Evolutionary conservation across 2,329 filamentous ascomycete species (phyloP), one percentile per base, ranked within the genome.

Genomic region (Exophiala calicioides): DNA sequence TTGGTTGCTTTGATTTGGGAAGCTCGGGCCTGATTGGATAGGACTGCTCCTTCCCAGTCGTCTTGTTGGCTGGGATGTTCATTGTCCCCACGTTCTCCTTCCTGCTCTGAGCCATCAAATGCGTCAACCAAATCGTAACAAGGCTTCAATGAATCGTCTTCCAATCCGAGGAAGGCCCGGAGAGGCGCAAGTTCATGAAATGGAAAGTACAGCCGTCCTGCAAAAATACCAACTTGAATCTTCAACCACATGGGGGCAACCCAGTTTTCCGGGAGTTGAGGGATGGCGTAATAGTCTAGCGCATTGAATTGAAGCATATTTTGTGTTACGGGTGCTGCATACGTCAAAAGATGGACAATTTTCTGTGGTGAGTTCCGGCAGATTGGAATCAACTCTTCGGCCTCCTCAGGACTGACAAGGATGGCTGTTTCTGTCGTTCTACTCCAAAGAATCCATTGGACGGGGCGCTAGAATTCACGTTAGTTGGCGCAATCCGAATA

Each of bases 381-480:
- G 72, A 0, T 31, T 0, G 66, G 55, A 0, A 79, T 52, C 0
- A 86, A 61, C 3, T 64, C n/a, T 3, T 86, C 70, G 0, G 79
- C 83, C 52, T 88, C 85, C 20, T 63, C 77, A 0, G 80, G 79
- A 53, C 80, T 85, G 0, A 85, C 51, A 10, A 81, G 57, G n/a
- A 49, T 39, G 6, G 46, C 46, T 8, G 53, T 37, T 2, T 30
- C 43, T n/a, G 41, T 39, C 3, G 55, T 56, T 7, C 18, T 54
- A 9, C 54, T 62, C n/a, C 68, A 73, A 1, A 81, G 51, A 3
- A 84, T 48, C 74, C 76, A 84, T 12, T 79, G 72, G 0, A 81
- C 76, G 0, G 74, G 69, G 0, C 79, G 66, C 34, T 45, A 24
- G 13, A 1, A 1, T 16, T 2, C 9, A 18, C 16, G 16, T 45